phyloP scores from a whole-genome alignment of 192 early-diverging fungal species.

The Rhizophagus sp. region DNA sequence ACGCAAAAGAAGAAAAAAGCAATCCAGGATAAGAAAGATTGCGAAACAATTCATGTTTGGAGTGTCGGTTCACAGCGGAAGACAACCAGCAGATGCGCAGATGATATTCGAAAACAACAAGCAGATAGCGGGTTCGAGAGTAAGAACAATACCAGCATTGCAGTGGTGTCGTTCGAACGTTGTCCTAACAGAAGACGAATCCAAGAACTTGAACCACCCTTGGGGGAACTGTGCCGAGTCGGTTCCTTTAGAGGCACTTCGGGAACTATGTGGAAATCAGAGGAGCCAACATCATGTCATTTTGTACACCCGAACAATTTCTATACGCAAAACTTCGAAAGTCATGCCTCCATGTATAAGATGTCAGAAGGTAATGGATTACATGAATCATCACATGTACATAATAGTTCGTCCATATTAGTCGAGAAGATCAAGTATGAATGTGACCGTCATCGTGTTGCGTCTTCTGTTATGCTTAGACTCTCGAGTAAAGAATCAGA shows the following conservation, averaged over 20 bases:
- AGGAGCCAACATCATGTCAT: no score
- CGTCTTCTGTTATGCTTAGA: neutral
- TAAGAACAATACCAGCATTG: neutral
- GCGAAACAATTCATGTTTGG: no score
- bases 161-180: constrained; percentile 6
- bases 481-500: no score
- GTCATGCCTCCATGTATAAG: neutral
- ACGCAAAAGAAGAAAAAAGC: constrained; percentile 5
- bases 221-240: constrained; percentile 14
- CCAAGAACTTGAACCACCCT: neutral
- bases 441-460: neutral
- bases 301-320: no score
- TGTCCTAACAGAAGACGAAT: constrained; percentile 17
- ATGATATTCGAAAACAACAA: constrained; percentile 9
- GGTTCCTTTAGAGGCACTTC: neutral
- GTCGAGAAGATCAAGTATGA: constrained; percentile 14
- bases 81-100: neutral
- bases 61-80: no score
- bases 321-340: no score
- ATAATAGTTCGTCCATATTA: constrained; percentile 9
- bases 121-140: neutral
- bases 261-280: neutral
- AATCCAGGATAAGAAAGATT: no score
- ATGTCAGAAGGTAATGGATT: neutral
- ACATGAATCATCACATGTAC: neutral